phyloP scores from a whole-genome alignment of 768 basidiomycete genomes.

The Cubamyces lactineus region DNA sequence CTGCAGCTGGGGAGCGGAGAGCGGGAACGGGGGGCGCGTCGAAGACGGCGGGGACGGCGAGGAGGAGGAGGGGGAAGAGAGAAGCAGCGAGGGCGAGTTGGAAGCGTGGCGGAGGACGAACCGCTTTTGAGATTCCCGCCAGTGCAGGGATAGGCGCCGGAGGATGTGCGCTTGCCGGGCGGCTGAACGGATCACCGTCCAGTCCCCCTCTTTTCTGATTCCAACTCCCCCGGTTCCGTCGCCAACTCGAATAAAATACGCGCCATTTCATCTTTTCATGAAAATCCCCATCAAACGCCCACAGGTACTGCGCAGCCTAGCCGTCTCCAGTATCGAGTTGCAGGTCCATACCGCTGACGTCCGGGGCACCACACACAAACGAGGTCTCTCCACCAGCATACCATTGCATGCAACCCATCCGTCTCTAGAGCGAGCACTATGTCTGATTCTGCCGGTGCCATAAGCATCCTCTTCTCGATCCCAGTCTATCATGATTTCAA shows the following conservation, averaged over 20 bases:
- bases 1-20: slow-evolving; percentile 29
- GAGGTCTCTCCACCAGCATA: slow-evolving; percentile 3
- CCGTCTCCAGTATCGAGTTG: too few relatives aligned
- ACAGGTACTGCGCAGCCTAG: neutral
- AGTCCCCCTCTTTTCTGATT: slow-evolving; percentile 9
- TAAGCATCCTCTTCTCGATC: too few relatives aligned
- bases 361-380: slow-evolving; percentile 3
- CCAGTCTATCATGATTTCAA: too few relatives aligned
- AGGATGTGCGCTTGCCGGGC: slow-evolving; percentile 9
- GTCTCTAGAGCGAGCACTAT: too few relatives aligned
- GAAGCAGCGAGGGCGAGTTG: slow-evolving; percentile 4
- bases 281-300: neutral
- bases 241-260: neutral
- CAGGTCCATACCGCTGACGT: slow-evolving; percentile 8
- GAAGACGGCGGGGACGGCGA: slow-evolving; percentile 5
- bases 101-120: slow-evolving; percentile 14
- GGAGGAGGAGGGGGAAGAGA: slow-evolving; percentile 4
- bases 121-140: slow-evolving; percentile 22
- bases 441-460: too few relatives aligned
- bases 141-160: slow-evolving; percentile 6
- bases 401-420: neutral
- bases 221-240: slow-evolving; percentile 6
- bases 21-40: neutral
- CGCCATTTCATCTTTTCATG: neutral
- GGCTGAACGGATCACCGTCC: slow-evolving; percentile 23